Percentiles rank a stretch among this genome's conserved stretches.
Evolutionary conservation across 352 stramenopile species (phyloP).

Genomic region (Phytophthora macrochlamydospora): DNA sequence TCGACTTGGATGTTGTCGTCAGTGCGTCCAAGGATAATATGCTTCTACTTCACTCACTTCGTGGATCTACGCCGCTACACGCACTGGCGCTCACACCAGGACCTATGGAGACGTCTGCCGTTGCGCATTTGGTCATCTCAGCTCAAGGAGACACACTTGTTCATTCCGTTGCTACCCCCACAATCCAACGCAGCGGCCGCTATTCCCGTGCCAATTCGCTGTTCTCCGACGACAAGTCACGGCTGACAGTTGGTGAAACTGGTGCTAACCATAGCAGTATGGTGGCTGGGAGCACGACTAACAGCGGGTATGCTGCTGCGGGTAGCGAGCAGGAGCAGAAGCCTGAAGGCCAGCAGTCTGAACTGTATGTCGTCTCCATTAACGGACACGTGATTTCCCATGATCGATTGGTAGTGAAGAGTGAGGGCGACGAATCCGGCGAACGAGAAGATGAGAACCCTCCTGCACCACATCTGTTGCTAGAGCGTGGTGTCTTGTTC

Average conservation of each 20-base stretch:
- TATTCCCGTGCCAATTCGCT: constrained; percentile 45
- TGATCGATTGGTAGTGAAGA: constrained; percentile 48
- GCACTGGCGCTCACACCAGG: constrained; percentile 61
- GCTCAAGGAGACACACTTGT: constrained; percentile 72
- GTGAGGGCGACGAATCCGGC: constrained; percentile 29
- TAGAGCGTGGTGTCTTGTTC: constrained; percentile 75
- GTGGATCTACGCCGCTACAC: constrained; percentile 75
- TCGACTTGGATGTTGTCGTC: constrained; percentile 83
- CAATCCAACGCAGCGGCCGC: constrained; percentile 34
- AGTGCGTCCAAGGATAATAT: constrained; percentile 81
- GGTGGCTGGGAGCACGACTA: constrained; percentile 40
- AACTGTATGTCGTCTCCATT: constrained; percentile 84
- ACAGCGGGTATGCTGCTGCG: constrained; percentile 38
- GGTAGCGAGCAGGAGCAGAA: constrained; percentile 23
- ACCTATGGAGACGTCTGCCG: constrained; percentile 48
- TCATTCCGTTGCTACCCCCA: constrained; percentile 61
- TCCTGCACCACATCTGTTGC: constrained; percentile 50
- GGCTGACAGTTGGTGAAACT: constrained; percentile 37
- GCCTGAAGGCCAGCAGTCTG: constrained; percentile 56
- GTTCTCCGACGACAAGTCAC: constrained; percentile 52
- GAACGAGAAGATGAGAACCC: constrained; percentile 19
- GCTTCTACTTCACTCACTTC: constrained; percentile 78
- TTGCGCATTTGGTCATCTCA: constrained; percentile 81
- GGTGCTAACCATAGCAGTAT: constrained; percentile 39
- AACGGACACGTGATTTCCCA: constrained; percentile 80